Evolutionary conservation across 352 stramenopile species (phyloP).

Genomic region (Phytophthora crassamura): DNA sequence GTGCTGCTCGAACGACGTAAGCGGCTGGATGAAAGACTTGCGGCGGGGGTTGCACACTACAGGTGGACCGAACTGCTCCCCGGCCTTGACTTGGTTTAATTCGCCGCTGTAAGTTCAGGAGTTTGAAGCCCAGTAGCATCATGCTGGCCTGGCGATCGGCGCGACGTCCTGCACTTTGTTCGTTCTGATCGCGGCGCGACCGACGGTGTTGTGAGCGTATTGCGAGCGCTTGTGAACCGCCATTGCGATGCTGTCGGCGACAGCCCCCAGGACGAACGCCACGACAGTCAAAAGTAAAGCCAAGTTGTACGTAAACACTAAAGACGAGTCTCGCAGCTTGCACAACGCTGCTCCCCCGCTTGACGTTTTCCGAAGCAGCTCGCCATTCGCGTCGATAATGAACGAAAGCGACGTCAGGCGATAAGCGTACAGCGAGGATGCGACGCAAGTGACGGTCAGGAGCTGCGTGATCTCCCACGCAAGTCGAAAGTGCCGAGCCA

Average conservation of each 20-base stretch:
- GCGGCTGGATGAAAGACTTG: not conserved
- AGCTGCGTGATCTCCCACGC: slow-evolving; percentile 6
- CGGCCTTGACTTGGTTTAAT: not conserved
- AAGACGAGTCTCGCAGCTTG: slow-evolving; percentile 13
- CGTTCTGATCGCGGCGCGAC: too few relatives aligned
- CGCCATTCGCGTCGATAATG: slow-evolving; percentile 16
- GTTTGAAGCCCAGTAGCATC: not conserved
- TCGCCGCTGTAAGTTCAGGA: too few relatives aligned
- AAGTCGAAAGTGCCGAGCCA: slow-evolving; percentile 6
- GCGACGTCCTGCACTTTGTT: too few relatives aligned
- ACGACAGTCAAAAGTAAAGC: not conserved
- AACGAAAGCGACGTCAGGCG: slow-evolving; percentile 4
- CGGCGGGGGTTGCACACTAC: not conserved
- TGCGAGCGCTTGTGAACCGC: not conserved
- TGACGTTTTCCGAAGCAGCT: slow-evolving; percentile 11
- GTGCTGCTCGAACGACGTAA: slow-evolving; percentile 21
- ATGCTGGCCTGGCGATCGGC: too few relatives aligned
- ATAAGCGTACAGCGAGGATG: not conserved
- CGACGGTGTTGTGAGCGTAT: too few relatives aligned
- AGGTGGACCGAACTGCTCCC: not conserved
- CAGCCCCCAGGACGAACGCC: not conserved
- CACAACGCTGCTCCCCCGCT: slow-evolving; percentile 1
- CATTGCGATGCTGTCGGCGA: not conserved
- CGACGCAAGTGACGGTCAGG: not conserved
- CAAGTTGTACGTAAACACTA: slow-evolving; percentile 10